Base-by-base conservation (phyloP, 495 filamentous ascomycete genomes). In the Hypoxylon intermedium region DNA sequence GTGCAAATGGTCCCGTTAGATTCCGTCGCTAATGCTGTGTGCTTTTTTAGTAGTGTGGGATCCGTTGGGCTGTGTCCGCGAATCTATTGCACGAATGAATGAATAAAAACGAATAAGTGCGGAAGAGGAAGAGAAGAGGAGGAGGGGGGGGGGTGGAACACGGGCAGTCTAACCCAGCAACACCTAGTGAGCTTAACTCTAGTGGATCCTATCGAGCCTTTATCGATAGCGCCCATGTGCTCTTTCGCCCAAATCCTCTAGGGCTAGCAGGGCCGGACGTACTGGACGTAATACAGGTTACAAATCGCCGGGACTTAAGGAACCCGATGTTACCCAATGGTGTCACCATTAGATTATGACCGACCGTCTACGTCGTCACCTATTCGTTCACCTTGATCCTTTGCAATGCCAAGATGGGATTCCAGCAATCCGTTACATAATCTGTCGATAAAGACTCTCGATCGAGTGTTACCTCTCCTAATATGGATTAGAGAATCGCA, bases 271-370 rank as follows among this genome's bases (percentile, higher is more conserved):
- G 15, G 18, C 9, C n/a, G 36, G 36, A 12, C 30, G 28, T 33
- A 33, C 15, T 38, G 18, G 18, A 51, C 58, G 55, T 50, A 18
- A 37, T 42, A 41, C 49, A 49, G 37, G 45, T 52, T 51, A 44
- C 51, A 55, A 62, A 62, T 62, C 51, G 40, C 46, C 53, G 59
- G 59, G 59, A 46, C 59, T 7, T 19, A 33, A 37, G 30, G 19
- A 21, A 12, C 19, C 45, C 44, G 33, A 43, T 58, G 26, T 26
- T 47, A 56, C 45, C 58, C 51, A 50, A 62, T 44, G 5, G 9
- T 51, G 58, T 45, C 36, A 37, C 38, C 6, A n/a, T 61, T 44
- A 36, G 24, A 44, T 34, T 38, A 12, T 41, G 16, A 21, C 43
- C 24, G 34, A 26, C 19, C 12, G 2, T 36, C 15, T 19, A 13